Conservation (phyloP, 495 filamentous ascomycete genomes). For the Lasiosphaeris hirsuta region DNA sequence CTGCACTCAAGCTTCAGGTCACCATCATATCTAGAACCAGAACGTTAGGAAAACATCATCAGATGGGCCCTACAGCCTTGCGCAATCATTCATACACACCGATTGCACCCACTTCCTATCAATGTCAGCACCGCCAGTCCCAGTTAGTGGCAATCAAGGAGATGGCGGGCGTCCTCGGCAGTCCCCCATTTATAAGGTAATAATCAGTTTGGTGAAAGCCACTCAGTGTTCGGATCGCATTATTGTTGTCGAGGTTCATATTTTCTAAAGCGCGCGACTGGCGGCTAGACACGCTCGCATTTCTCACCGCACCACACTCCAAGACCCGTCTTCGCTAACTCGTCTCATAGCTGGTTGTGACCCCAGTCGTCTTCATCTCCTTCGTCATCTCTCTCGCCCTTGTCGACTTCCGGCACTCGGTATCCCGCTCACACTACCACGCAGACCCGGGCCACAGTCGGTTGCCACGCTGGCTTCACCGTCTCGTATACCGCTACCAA, state of each 20-base stretch:
- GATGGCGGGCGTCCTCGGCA: constrained; percentile 21
- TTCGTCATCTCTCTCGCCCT: constrained; percentile 52
- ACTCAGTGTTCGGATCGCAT: background rate
- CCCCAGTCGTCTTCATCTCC: constrained; percentile 47
- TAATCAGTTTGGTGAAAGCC: background rate
- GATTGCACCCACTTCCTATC: too few species aligned
- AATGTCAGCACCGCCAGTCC: constrained; percentile 14
- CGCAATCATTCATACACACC: too few species aligned
- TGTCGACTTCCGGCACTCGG: constrained; percentile 44
- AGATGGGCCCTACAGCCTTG: background rate
- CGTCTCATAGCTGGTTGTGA: constrained; percentile 39
- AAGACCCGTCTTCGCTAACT: background rate
- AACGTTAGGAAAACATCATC: background rate
- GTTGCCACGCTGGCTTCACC: constrained; percentile 39
- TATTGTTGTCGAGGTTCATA: too few species aligned
- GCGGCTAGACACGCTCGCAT: background rate
- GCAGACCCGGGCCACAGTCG: constrained; percentile 22
- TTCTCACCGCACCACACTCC: background rate
- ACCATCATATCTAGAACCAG: background rate
- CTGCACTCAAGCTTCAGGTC: background rate
- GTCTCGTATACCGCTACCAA: constrained; percentile 32
- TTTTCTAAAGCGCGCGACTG: too few species aligned
- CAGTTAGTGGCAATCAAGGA: constrained; percentile 22
- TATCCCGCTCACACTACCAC: constrained; percentile 36
- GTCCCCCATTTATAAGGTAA: constrained; percentile 37